Conservation (phyloP, 371 early-diverging fungal genomes). For the Actinomortierella wolfii region DNA sequence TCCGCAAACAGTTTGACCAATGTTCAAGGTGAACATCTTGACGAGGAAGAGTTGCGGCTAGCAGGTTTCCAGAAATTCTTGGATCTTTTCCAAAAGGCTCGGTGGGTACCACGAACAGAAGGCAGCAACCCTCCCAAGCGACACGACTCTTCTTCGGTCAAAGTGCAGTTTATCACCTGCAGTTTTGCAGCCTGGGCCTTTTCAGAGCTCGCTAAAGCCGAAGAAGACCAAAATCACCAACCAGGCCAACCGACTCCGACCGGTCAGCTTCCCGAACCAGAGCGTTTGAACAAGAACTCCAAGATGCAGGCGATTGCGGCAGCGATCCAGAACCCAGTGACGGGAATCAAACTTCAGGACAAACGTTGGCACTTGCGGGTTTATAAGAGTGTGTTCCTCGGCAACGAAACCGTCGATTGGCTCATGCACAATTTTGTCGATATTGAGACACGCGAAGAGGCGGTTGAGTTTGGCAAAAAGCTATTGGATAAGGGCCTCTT, state of each 20-base stretch:
- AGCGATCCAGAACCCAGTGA: conserved; percentile 74
- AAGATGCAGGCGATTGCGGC: conserved; percentile 68
- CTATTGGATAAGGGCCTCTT: conserved; percentile 80
- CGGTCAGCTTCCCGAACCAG: conserved; percentile 12
- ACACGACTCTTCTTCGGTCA: conserved; percentile 25
- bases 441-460: conserved; percentile 81
- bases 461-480: conserved; percentile 80
- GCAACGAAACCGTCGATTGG: conserved; percentile 93
- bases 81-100: conserved; percentile 72
- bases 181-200: conserved; percentile 41
- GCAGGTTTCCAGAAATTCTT: conserved; percentile 86
- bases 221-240: conserved; percentile 17
- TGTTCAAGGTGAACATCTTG: conserved; percentile 61
- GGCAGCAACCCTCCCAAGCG: conserved; percentile 6
- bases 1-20: conserved; percentile 54
- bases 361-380: conserved; percentile 89
- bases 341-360: conserved; percentile 77
- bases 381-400: conserved; percentile 80
- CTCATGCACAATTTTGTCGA: conserved; percentile 78
- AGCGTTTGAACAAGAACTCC: conserved; percentile 48
- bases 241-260: conserved; percentile 4
- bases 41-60: conserved; percentile 91
- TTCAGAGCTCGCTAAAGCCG: conserved; percentile 23
- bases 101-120: conserved; percentile 44
- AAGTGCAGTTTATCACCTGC: conserved; percentile 42